These are phyloP conservation scores for Escallonia rubra DNA, from an alignment of 129 eudicot genomes.

Conservation along the genomic window DNA sequence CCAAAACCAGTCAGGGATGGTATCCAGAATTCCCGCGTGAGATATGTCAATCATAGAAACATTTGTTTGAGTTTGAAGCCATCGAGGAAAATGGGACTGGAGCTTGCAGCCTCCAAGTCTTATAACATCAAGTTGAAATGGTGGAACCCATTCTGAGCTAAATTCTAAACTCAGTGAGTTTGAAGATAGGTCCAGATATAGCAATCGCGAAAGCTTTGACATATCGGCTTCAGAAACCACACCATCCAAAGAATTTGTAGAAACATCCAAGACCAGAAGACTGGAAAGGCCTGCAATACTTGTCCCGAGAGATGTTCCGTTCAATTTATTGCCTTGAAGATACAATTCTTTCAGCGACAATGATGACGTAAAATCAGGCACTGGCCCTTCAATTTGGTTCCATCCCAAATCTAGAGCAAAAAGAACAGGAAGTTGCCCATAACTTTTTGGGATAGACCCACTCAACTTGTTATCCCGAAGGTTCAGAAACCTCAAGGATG, in stretches of 20 bases:
- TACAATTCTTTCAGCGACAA: conserved; percentile 16
- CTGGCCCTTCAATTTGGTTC: conserved; percentile 25
- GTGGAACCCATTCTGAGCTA: conserved; percentile 28
- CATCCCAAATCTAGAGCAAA: conserved; percentile 9
- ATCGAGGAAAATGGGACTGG: conserved; percentile 24
- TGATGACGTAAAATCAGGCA: conserved; percentile 24
- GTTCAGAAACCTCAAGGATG: conserved; percentile 1
- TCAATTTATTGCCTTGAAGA: conserved; percentile 17
- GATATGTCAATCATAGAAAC: conserved; percentile 15
- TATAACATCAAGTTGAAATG: conserved; percentile 26
- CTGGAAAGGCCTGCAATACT: conserved; percentile 18
- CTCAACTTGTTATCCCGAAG: not conserved
- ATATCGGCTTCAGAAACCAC: conserved; percentile 29
- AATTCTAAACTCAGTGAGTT: conserved; percentile 23
- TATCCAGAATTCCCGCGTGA: not conserved
- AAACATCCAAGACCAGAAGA: conserved; percentile 13
- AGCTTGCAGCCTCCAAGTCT: conserved; percentile 11
- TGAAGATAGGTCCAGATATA: conserved; percentile 13
- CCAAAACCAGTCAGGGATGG: conserved; percentile 36
- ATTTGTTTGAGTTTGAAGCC: conserved; percentile 12
- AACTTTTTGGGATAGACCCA: conserved; percentile 15
- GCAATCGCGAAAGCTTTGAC: conserved; percentile 26
- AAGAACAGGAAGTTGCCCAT: conserved; percentile 3
- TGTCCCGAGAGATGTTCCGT: conserved; percentile 14
- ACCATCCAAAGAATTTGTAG: conserved; percentile 26